phyloP scores from a whole-genome alignment of 306 rosid species.

The Gastrolobium bilobum region DNA sequence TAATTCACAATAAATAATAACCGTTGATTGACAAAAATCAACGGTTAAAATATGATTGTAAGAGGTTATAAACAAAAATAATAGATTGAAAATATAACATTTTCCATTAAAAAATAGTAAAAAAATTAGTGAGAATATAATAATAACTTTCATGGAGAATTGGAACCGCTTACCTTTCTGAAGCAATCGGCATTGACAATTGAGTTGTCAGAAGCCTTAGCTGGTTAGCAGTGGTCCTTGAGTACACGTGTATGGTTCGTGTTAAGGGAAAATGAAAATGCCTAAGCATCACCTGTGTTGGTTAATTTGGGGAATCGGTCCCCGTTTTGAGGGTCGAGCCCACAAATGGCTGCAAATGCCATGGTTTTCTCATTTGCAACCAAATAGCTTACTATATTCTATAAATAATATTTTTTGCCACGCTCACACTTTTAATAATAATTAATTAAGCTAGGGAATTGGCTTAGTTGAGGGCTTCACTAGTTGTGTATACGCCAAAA shows the following conservation, averaged over 20 bases:
- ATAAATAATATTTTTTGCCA: not conserved
- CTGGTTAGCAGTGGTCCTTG: constrained; percentile 37
- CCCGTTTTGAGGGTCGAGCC: constrained; percentile 52
- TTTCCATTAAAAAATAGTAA: not conserved
- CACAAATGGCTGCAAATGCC: constrained; percentile 41
- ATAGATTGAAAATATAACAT: no score
- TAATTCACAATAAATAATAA: no score
- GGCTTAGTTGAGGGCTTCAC: not conserved
- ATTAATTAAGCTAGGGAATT: not conserved
- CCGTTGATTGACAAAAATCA: no score
- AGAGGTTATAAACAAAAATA: no score
- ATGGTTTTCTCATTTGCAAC: not conserved
- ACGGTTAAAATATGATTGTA: no score
- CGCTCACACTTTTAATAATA: not conserved
- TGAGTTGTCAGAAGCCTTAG: constrained; percentile 33
- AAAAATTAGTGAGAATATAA: constrained; percentile 6
- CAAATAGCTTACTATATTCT: not conserved
- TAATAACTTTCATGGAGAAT: not conserved
- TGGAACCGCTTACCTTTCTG: not conserved
- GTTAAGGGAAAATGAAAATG: not conserved
- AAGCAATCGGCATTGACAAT: constrained; percentile 23
- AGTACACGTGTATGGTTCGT: constrained; percentile 35
- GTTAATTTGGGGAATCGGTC: constrained; percentile 36
- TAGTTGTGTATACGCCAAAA: not conserved
- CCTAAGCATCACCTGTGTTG: not conserved